Percentiles rank a stretch among this genome's conserved stretches.
phyloP scores from a whole-genome alignment of 2,329 filamentous ascomycete species.

The Aureobasidium sp. region DNA sequence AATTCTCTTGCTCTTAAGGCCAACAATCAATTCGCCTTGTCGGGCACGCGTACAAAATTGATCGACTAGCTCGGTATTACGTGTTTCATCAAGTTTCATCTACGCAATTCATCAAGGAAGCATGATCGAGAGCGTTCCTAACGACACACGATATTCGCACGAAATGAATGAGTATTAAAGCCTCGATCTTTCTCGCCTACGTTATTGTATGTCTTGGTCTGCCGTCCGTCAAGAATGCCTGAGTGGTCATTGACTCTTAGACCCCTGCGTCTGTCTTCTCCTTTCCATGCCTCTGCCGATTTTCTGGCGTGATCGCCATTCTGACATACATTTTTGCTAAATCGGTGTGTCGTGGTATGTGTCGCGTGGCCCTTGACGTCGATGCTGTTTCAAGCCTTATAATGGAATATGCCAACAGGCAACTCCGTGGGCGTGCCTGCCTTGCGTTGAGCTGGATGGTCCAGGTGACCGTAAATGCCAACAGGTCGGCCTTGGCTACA shows the following conservation, averaged over 20 bases:
- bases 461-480: not conserved
- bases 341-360: not conserved
- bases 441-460: not conserved
- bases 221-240: not conserved
- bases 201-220: slow-evolving; percentile 1
- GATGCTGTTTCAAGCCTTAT: not conserved
- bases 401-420: not conserved
- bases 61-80: slow-evolving; percentile 4
- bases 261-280: not conserved
- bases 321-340: not conserved
- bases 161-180: not conserved
- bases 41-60: not conserved
- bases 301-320: not conserved
- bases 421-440: not conserved
- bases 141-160: not conserved
- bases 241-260: not conserved
- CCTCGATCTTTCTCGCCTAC: not conserved
- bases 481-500: not conserved
- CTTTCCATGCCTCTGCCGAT: not conserved
- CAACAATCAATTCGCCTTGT: not conserved
- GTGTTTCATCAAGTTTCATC: slow-evolving; percentile 12
- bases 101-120: not conserved
- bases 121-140: not conserved
- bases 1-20: not conserved
- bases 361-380: not conserved